These are phyloP conservation scores for Centrapalus pauciflorus DNA, from an alignment of 129 eudicot species.

Conservation along the genomic window DNA sequence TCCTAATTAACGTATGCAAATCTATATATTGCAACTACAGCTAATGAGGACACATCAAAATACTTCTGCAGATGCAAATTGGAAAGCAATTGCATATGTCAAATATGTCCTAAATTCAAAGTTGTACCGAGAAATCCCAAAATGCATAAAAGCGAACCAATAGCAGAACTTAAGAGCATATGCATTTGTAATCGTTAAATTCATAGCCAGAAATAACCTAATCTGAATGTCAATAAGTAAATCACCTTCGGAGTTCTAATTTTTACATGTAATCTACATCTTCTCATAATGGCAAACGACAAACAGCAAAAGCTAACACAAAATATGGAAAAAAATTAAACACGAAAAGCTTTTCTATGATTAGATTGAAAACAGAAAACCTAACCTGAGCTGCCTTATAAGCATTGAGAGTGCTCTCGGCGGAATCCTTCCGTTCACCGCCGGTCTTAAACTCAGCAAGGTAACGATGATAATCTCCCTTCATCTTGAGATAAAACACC, in stretches of 20 bases:
- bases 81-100: neutral
- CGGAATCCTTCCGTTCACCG: constrained; percentile 67
- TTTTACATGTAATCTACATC: neutral
- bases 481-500: constrained; percentile 75
- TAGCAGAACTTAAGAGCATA: neutral
- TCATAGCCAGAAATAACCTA: neutral
- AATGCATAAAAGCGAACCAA: neutral
- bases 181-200: neutral
- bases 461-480: constrained; percentile 81
- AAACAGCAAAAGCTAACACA: neutral
- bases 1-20: neutral
- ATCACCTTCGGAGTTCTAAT: neutral
- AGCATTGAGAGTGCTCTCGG: constrained; percentile 76
- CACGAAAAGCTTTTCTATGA: neutral
- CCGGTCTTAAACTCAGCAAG: constrained; percentile 75
- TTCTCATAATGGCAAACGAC: neutral
- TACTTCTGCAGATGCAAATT: neutral
- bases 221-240: neutral
- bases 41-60: neutral
- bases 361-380: neutral
- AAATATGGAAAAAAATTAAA: neutral
- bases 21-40: neutral
- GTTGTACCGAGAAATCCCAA: neutral
- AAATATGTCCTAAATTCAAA: neutral
- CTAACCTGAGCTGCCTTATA: constrained; percentile 81